Conservation (phyloP, 2,329 filamentous ascomycete species). For the Capronia coronata region DNA sequence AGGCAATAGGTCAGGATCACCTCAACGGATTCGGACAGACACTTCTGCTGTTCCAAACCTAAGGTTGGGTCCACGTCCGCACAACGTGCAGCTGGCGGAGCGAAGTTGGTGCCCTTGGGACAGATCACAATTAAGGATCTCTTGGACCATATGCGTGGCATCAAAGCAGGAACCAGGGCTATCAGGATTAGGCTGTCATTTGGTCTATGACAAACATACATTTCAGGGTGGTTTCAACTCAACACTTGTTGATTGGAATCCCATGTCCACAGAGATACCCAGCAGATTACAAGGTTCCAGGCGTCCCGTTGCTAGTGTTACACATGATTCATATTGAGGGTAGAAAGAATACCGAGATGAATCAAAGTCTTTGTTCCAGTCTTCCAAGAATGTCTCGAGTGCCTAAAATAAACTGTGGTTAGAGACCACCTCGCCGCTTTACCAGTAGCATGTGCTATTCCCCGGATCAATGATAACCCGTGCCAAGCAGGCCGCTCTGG, state of each 20-base stretch:
- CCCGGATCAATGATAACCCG: background rate
- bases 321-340: background rate
- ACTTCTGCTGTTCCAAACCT: constrained; percentile 46
- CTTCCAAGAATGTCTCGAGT: no score
- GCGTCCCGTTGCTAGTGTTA: background rate
- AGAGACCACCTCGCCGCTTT: no score
- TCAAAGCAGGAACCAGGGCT: background rate
- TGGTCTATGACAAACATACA: constrained; percentile 1
- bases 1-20: constrained; percentile 55
- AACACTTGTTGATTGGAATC: constrained; percentile 1
- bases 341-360: background rate
- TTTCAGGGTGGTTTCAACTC: constrained; percentile 5
- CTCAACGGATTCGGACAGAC: constrained; percentile 60
- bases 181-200: constrained; percentile 1
- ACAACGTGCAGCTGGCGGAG: background rate
- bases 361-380: background rate
- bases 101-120: background rate
- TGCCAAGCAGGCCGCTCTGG: background rate
- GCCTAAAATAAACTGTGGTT: no score
- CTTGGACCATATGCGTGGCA: background rate
- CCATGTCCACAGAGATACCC: constrained; percentile 13
- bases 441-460: background rate
- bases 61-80: background rate
- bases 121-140: background rate
- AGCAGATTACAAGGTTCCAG: background rate